Percentiles rank a stretch among this genome's conserved stretches.
These are phyloP conservation scores for Paraglomus brasilianum DNA, from an alignment of 192 early-diverging fungal genomes.

Conservation along the genomic window DNA sequence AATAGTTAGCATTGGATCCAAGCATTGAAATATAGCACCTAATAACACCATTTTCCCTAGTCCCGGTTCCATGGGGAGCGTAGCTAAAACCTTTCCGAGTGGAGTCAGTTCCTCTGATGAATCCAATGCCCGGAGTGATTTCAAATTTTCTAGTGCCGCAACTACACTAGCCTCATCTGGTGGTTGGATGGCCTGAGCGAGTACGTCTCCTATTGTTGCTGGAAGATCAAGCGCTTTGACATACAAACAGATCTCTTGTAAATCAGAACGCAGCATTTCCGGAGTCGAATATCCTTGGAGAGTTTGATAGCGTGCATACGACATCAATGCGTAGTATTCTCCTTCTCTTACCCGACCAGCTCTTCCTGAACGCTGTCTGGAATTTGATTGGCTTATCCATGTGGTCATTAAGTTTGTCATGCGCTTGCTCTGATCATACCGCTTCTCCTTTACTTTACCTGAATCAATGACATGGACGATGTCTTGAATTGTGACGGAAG, in stretches of 20 bases:
- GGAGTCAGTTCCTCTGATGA: constrained; percentile 57
- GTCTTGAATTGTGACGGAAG: constrained; percentile 73
- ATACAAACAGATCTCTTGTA: constrained; percentile 53
- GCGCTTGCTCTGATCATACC: constrained; percentile 44
- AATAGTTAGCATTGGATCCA: constrained; percentile 67
- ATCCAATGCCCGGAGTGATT: constrained; percentile 42
- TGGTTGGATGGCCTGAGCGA: constrained; percentile 46
- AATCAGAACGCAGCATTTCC: constrained; percentile 53
- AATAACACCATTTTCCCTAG: constrained; percentile 66
- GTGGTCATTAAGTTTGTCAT: constrained; percentile 44
- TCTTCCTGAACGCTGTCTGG: constrained; percentile 57
- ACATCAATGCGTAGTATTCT: constrained; percentile 54
- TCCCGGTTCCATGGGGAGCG: constrained; percentile 67
- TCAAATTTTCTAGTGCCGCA: constrained; percentile 40
- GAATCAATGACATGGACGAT: constrained; percentile 69
- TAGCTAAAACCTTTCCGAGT: constrained; percentile 58
- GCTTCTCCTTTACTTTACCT: constrained; percentile 64
- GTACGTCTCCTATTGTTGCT: constrained; percentile 36
- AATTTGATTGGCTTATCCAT: constrained; percentile 56
- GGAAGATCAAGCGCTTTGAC: constrained; percentile 49
- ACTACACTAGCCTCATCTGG: constrained; percentile 43
- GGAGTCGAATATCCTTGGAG: constrained; percentile 56
- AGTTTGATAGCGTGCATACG: constrained; percentile 36
- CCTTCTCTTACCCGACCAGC: constrained; percentile 62
- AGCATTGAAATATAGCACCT: constrained; percentile 57